Base-by-base conservation (phyloP, 2,329 filamentous ascomycete genomes). In the Bipolaris zeicola region DNA sequence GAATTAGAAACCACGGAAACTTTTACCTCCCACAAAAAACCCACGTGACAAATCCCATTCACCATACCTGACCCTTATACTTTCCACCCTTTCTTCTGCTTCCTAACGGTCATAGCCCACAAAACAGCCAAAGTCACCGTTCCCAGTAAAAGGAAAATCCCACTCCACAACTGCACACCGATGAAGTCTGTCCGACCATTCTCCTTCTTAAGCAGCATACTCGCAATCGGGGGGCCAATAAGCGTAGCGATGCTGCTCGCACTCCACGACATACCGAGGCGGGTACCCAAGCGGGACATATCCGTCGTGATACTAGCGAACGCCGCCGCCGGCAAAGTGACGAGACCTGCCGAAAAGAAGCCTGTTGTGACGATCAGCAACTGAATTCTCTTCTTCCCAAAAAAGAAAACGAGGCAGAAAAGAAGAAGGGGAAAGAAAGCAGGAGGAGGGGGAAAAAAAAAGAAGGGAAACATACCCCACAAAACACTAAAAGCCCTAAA, bases 301-400 rank as follows among this genome's bases (percentile, higher is more conserved):
- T 77, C 73, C 0, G 74, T 73, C 13, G 69, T 75, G 42, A 77
- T 74, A 26, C 61, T 72, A 31, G 74, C 73, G 33, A 77, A 77
- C 0, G 71, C 72, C 6, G 74, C 68, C 0, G 73, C 72, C 0
- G 74, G 74, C 0, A 77, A 63, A 0, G 74, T 77, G 7, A 77
- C 73, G 1, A 77, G 62, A n/a, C 64, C 72, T 0, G 72, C 73
- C 0, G 74, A 77, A 50, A 74, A 68, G 57, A 77, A 77, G 0
- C 73, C 72, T 76, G 20, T 1, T 4, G 11, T 8, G 14, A 36
- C 56, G 7, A 57, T 48, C 20, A 36, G 39, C 39, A n/a, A 11
- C 6, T 7, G 41, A 31, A 26, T 3, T n/a, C 5, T 43, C 16
- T 24, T 7, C 14, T 6, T 28, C 10, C 41, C 3, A 33, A 37